Percentiles rank a stretch among this genome's conserved stretches.
phyloP scores from a whole-genome alignment of 108 stramenopile genomes.

The Discostella pseudostelligera region DNA sequence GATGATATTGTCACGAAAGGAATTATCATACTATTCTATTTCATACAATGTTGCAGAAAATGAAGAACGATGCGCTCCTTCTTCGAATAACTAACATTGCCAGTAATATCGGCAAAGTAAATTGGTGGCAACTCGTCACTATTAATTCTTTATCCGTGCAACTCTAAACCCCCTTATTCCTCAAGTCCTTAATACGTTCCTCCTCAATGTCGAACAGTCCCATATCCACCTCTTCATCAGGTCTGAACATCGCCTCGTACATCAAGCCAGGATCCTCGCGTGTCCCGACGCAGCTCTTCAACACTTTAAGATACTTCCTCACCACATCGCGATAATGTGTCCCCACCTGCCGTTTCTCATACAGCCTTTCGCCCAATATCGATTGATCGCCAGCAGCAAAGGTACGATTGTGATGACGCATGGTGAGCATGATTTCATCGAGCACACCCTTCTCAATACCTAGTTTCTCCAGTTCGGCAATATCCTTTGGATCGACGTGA shows the following conservation, averaged over 20 bases:
- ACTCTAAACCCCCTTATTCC: conserved; percentile 35
- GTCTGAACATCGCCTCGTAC: conserved; percentile 64
- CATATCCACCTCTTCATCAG: conserved; percentile 63
- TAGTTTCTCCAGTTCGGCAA: conserved; percentile 52
- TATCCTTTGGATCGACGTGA: conserved; percentile 74
- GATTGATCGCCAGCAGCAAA: conserved; percentile 75
- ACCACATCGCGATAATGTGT: conserved; percentile 48
- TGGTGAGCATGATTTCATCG: conserved; percentile 63
- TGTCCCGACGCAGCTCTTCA: conserved; percentile 45
- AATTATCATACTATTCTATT: too few relatives aligned
- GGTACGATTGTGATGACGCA: conserved; percentile 70
- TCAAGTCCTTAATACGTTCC: conserved; percentile 45
- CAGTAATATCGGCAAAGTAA: too few relatives aligned
- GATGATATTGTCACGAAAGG: too few relatives aligned
- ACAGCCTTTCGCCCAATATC: conserved; percentile 58
- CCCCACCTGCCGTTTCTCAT: conserved; percentile 55
- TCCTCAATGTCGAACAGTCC: conserved; percentile 66
- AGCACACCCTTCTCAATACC: conserved; percentile 65
- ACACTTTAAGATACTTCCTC: conserved; percentile 43
- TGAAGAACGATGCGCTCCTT: too few relatives aligned
- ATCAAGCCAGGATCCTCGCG: conserved; percentile 64
- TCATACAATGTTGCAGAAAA: too few relatives aligned
- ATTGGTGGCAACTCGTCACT: too few relatives aligned
- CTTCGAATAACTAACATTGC: too few relatives aligned
- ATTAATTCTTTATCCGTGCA: too few relatives aligned